Conservation (phyloP, 192 early-diverging fungal genomes). For the Coemansia sp. region DNA sequence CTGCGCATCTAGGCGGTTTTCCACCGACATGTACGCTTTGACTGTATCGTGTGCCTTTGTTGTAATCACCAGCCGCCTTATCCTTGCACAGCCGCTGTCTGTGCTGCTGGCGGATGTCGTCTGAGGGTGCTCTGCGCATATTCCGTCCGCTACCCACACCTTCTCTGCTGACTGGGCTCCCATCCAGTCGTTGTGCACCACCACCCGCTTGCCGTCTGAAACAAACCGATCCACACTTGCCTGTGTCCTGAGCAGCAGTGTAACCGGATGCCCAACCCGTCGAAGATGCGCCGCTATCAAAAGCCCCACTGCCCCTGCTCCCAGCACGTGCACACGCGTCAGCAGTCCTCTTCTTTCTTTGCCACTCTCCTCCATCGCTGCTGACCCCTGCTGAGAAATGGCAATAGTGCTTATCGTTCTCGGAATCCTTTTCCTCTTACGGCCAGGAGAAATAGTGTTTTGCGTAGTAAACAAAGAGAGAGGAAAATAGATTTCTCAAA, state of each 20-base stretch:
- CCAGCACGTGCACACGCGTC: constrained; percentile 66
- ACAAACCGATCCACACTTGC: constrained; percentile 41
- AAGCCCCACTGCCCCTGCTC: constrained; percentile 70
- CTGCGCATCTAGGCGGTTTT: constrained; percentile 50
- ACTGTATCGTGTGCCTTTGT: constrained; percentile 69
- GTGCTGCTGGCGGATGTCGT: constrained; percentile 17
- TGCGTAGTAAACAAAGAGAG: too few relatives aligned
- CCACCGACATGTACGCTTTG: constrained; percentile 55
- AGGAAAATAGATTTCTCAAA: too few relatives aligned
- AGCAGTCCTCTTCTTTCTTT: not conserved
- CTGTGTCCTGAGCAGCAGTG: constrained; percentile 60
- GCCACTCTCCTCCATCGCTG: not conserved
- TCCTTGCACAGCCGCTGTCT: constrained; percentile 18
- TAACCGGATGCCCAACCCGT: constrained; percentile 55
- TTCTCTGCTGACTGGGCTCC: constrained; percentile 31
- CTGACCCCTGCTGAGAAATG: too few relatives aligned
- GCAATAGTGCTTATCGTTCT: too few relatives aligned
- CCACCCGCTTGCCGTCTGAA: constrained; percentile 18
- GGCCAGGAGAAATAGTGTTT: too few relatives aligned
- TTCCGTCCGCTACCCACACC: constrained; percentile 34
- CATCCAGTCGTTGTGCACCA: constrained; percentile 36
- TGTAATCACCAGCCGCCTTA: constrained; percentile 59
- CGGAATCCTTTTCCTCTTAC: too few relatives aligned
- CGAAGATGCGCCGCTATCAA: constrained; percentile 63
- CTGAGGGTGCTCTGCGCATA: constrained; percentile 42